Conservation (phyloP, 2,329 filamentous ascomycete species). For the Orbilia oligospora region DNA sequence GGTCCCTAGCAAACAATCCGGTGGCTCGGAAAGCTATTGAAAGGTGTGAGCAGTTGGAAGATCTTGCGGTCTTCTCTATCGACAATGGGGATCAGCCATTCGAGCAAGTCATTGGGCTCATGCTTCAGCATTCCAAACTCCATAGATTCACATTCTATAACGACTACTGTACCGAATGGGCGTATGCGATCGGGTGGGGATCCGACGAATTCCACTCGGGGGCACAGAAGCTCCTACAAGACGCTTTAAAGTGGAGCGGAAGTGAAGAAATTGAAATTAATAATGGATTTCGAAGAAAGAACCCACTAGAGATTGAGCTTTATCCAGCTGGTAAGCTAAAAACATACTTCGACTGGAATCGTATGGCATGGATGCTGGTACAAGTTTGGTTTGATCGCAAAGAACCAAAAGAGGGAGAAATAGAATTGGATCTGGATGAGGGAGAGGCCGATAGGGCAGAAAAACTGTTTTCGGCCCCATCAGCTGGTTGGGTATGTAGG, state of each 20-base stretch:
- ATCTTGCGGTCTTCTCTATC: slow-evolving; percentile 3
- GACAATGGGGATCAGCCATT: background rate
- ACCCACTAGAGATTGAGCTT: slow-evolving; percentile 2
- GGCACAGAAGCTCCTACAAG: slow-evolving; percentile 1
- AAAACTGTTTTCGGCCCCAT: background rate
- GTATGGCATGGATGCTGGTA: background rate
- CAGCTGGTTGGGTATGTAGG: too few relatives aligned
- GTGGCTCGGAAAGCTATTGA: background rate
- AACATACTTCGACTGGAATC: slow-evolving; percentile 9
- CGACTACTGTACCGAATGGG: background rate
- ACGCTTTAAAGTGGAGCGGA: background rate
- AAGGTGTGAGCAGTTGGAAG: background rate
- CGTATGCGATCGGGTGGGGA: background rate
- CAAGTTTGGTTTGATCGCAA: background rate
- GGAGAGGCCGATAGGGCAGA: background rate
- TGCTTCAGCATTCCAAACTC: background rate
- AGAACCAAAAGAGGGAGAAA: background rate
- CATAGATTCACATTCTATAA: slow-evolving; percentile 6
- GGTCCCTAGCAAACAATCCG: slow-evolving; percentile 1
- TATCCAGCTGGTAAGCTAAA: slow-evolving; percentile 16
- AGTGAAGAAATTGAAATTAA: background rate
- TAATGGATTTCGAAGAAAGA: background rate
- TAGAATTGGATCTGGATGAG: background rate
- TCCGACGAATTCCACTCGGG: background rate
- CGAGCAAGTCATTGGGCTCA: background rate